Conservation (phyloP, 2,329 filamentous ascomycete genomes). For the Biscogniauxia marginata region DNA sequence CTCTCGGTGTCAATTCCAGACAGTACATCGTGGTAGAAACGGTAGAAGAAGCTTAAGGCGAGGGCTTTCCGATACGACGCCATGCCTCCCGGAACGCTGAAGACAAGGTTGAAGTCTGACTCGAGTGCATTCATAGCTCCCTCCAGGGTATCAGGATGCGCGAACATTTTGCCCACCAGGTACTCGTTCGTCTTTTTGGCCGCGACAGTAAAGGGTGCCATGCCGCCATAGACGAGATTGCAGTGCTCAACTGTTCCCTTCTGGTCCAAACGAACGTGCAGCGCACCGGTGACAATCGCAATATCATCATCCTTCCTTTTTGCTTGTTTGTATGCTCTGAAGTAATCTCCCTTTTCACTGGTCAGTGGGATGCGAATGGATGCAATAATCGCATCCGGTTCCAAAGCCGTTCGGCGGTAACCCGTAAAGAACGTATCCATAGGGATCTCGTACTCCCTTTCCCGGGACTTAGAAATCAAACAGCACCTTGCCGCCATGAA, state of each 20-base stretch:
- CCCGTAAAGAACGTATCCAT: slow-evolving; percentile 92
- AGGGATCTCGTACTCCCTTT: slow-evolving; percentile 76
- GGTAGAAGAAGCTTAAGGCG: slow-evolving; percentile 92
- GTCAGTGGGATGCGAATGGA: slow-evolving; percentile 83
- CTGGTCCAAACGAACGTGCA: slow-evolving; percentile 71
- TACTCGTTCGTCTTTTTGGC: slow-evolving; percentile 76
- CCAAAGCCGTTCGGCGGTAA: slow-evolving; percentile 81
- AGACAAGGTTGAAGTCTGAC: slow-evolving; percentile 82
- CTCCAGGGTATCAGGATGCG: slow-evolving; percentile 80
- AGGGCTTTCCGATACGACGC: slow-evolving; percentile 91
- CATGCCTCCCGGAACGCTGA: slow-evolving; percentile 95
- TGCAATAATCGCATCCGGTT: slow-evolving; percentile 79
- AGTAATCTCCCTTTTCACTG: slow-evolving; percentile 72
- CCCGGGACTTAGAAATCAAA: slow-evolving; percentile 74
- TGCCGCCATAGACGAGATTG: slow-evolving; percentile 87
- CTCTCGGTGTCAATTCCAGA: slow-evolving; percentile 52
- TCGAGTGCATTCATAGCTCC: slow-evolving; percentile 88
- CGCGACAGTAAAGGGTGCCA: slow-evolving; percentile 88
- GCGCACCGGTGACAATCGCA: slow-evolving; percentile 88
- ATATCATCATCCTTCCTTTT: slow-evolving; percentile 99
- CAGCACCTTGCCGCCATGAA: slow-evolving; percentile 84
- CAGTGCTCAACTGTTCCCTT: slow-evolving; percentile 69
- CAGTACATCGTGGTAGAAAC: slow-evolving; percentile 90
- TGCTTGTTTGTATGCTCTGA: slow-evolving; percentile 90
- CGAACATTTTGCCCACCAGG: slow-evolving; percentile 74